Base-by-base conservation (phyloP, 805 yeast species). In the Groenewaldozyma tartarivorans region DNA sequence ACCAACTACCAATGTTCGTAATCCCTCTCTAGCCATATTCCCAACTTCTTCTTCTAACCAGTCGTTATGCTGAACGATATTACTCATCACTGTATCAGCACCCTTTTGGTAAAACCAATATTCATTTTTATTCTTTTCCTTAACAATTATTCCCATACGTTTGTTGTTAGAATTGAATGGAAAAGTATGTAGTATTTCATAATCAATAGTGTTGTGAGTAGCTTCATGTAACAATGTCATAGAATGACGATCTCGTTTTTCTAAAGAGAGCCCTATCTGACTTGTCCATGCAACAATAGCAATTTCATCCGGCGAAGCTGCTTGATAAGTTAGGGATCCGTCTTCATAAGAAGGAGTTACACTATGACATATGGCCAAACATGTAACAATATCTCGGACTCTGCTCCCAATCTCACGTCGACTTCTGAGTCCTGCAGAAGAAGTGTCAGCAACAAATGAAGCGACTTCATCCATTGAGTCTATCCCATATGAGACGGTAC, bases 1-100 rank as follows among this genome's bases (percentile, higher is more conserved):
- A n/a, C 88, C 97, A 49, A 92, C 77, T 2, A 92, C 98, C 51
- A 92, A 71, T 0, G 99, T 92, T 56, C 99, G 75, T 48, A 92
- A 69, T 15, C 99, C 99, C 64, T 92, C 99, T 47, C 98, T 77
- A 1, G 98, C 97, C 96, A 92, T 87, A 54, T 92, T 92, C 16
- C 87, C 80, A 0, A 95, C 86, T 61, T 92, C 99, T 63, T 92
- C 99, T 44, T 94, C 98, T 20, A 92, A 64, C 99, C 99, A 92
- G 57, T 90, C 97, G 56, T 80, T 87, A 31, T 72, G 72, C 50
- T 77, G 81, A 9, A 92, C 97, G 46, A 90, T 83, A 19, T 67
- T 71, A 13, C 74, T 61, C 96, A 92, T 92, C 4, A 87, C 96
- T 0, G 94, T 79, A 59, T 92, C 99, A 2, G 99, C 99, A 47